phyloP scores from a whole-genome alignment of 148 eudicot genomes.

The Pharnaceum exiguum region DNA sequence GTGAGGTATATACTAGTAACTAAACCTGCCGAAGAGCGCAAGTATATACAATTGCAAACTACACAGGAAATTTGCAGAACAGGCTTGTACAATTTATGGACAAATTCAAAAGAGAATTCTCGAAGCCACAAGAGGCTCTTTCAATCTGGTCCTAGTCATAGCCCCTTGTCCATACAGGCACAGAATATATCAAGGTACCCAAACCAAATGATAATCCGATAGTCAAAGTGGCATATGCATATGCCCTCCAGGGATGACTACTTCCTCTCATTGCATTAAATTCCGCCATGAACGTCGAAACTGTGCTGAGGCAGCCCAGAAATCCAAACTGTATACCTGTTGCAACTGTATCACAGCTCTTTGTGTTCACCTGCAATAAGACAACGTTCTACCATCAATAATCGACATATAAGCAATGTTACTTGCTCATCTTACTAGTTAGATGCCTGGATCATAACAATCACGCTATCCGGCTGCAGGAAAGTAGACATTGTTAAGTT shows the following conservation, averaged over 20 bases:
- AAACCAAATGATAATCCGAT: constrained; percentile 43
- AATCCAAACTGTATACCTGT: constrained; percentile 70
- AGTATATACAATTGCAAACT: too few relatives aligned
- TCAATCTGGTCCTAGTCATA: constrained; percentile 27
- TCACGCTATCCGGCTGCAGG: too few relatives aligned
- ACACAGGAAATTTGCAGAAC: too few relatives aligned
- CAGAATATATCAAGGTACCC: constrained; percentile 81
- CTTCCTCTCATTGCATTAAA: constrained; percentile 65
- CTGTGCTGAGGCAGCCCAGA: constrained; percentile 84
- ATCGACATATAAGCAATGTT: too few relatives aligned
- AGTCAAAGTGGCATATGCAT: constrained; percentile 62
- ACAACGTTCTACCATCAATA: background rate
- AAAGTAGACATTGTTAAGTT: too few relatives aligned
- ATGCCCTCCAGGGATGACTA: constrained; percentile 64
- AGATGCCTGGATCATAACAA: too few relatives aligned
- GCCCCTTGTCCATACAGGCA: constrained; percentile 63
- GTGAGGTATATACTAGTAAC: too few relatives aligned
- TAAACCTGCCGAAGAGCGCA: too few relatives aligned
- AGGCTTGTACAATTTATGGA: too few relatives aligned
- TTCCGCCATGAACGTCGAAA: constrained; percentile 87
- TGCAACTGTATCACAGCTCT: constrained; percentile 47
- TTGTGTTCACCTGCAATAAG: constrained; percentile 38
- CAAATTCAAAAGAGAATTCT: too few relatives aligned
- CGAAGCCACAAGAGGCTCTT: background rate
- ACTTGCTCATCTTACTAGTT: too few relatives aligned